These are phyloP conservation scores for Umbelopsis vinacea DNA, from an alignment of 192 early-diverging fungal genomes.

Conservation along the genomic window DNA sequence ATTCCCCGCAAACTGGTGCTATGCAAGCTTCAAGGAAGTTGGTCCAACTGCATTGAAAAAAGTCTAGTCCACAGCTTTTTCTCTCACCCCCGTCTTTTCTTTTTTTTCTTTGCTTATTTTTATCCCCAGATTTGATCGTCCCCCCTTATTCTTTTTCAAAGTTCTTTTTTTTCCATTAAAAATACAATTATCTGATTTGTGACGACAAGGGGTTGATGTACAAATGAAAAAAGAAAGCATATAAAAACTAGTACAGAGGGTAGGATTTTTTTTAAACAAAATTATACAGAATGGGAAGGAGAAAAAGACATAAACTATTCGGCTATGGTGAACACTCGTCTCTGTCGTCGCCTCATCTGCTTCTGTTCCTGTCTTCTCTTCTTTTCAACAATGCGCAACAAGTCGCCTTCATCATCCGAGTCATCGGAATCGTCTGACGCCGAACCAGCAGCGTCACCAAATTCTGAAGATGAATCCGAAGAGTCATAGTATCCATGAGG, in stretches of 20 bases:
- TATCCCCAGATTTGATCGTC: too few species aligned
- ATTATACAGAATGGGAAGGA: not conserved
- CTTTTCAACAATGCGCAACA: slow-evolving; percentile 61
- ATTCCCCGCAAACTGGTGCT: too few species aligned
- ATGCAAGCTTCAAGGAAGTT: too few species aligned
- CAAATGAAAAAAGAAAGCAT: not conserved
- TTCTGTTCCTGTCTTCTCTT: slow-evolving; percentile 38
- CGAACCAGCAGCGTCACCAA: slow-evolving; percentile 21
- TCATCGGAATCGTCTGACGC: slow-evolving; percentile 37
- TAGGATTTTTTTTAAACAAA: not conserved
- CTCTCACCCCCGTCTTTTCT: too few species aligned
- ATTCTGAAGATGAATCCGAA: slow-evolving; percentile 21
- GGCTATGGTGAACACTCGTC: slow-evolving; percentile 23
- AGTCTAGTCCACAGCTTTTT: too few species aligned
- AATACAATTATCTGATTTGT: not conserved
- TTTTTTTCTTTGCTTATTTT: too few species aligned
- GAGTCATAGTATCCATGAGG: not conserved
- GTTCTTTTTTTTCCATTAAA: not conserved
- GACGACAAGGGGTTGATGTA: not conserved
- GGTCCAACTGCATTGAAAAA: too few species aligned
- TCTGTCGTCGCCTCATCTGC: slow-evolving; percentile 30
- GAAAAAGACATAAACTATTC: not conserved
- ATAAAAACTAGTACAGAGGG: not conserved
- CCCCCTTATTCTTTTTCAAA: not conserved
- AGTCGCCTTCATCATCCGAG: slow-evolving; percentile 55